phyloP scores from a whole-genome alignment of 1,284 basidiomycete species.

The Kwoniella shivajii region DNA sequence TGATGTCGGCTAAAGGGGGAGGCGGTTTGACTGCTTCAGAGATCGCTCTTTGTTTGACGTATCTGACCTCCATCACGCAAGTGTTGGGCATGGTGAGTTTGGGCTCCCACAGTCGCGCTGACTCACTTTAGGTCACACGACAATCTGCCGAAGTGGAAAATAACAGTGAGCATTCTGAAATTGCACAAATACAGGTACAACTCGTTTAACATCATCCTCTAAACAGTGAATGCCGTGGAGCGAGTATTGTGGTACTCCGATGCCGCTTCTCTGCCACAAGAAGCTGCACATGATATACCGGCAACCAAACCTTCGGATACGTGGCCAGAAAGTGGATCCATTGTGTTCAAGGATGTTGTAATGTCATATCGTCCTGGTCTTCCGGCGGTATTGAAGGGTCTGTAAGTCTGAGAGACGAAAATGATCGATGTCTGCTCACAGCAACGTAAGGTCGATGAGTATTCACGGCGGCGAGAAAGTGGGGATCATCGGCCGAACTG shows the following conservation, averaged over 20 bases:
- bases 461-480: conserved; percentile 56
- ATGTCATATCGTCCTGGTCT: conserved; percentile 57
- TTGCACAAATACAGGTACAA: no score
- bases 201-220: no score
- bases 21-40: conserved; percentile 66
- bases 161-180: conserved; percentile 43
- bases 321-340: conserved; percentile 46
- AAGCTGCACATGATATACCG: conserved; percentile 64
- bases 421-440: not conserved
- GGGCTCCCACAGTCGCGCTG: not conserved
- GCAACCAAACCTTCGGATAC: conserved; percentile 60
- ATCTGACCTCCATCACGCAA: conserved; percentile 58
- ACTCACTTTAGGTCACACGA: conserved; percentile 55
- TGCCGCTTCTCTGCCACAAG: conserved; percentile 62
- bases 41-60: conserved; percentile 73
- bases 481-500: conserved; percentile 56
- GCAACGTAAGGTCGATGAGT: conserved; percentile 32
- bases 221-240: conserved; percentile 68
- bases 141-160: conserved; percentile 68
- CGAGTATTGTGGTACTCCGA: conserved; percentile 66
- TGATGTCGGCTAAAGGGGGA: conserved; percentile 53
- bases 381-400: conserved; percentile 57
- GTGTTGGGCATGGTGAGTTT: conserved; percentile 58
- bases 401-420: conserved; percentile 33
- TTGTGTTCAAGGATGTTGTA: conserved; percentile 48